Base-by-base conservation (phyloP, 2,329 filamentous ascomycete genomes). In the Ophiognomonia clavigignenti-juglandacearum region DNA sequence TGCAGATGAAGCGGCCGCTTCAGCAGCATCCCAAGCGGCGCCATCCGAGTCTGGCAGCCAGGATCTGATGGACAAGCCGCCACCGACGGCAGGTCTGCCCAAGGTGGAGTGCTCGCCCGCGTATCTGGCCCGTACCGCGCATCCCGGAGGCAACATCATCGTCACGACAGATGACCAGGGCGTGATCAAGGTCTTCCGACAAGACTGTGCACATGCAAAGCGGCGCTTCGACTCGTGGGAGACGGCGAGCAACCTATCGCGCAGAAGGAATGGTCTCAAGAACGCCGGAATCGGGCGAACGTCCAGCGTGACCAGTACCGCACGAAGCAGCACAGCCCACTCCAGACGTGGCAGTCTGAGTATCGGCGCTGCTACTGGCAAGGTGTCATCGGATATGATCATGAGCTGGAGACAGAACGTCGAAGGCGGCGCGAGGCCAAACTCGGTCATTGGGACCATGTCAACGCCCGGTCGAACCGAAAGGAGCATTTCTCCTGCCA, bases 111-210 rank as follows among this genome's bases (percentile, higher is more conserved):
- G 87, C 56, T 86, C 83, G 1, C 87, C 90, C 0, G 81, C 84
- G 0, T 96, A 95, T 58, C 66, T 91, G 29, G 77, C 88, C 10
- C 82, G 90, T 14, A 85, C 83, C 6, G 77, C 77, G 14, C 93
- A 98, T 61, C 70, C 73, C 13, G 83, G 84, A 51, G 93, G 93
- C 22, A 88, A 96, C 58, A 96, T 98, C 53, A 84, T 98, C 47
- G 80, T 97, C 41, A 95, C 92, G 0, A 88, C 91, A 2, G 92
- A 96, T 62, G 88, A 89, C 57, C 83, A 82, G 1, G 93, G 93
- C 29, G 80, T 82, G 22, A 93, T 98, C 68, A 96, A 96, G 62
- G 86, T 97, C 1, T 96, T 96, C 61, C 81, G 93, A 18, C 92
- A 97, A 64, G 93, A 98, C 62, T 96, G 92, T 61, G 93, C 92